Conservation (phyloP, 2,329 filamentous ascomycete species). For the Byssothecium circinans region DNA sequence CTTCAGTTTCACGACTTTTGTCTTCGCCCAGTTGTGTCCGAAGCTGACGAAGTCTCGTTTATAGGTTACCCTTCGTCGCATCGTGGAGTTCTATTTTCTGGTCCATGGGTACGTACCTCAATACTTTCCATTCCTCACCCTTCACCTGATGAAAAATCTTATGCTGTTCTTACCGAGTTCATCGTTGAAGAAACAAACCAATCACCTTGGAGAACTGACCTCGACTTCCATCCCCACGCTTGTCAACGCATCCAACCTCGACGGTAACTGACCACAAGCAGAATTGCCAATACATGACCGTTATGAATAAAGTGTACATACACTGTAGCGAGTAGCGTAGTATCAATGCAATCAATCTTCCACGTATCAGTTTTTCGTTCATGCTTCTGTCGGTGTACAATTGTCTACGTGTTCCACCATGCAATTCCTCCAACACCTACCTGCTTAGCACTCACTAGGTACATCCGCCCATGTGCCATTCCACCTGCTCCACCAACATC, state of each 20-base stretch:
- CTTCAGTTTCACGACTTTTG: slow-evolving; percentile 13
- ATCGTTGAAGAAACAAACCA: slow-evolving; percentile 59
- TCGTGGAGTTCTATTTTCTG: not conserved
- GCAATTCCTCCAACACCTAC: not conserved
- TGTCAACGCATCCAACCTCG: not conserved
- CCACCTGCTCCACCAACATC: not conserved
- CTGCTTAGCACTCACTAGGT: not conserved
- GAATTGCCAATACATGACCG: slow-evolving; percentile 4
- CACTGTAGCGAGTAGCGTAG: slow-evolving; percentile 6
- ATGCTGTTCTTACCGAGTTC: slow-evolving; percentile 66
- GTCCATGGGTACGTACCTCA: slow-evolving; percentile 19
- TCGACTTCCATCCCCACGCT: not conserved
- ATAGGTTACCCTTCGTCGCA: not conserved
- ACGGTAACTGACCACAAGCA: slow-evolving; percentile 3
- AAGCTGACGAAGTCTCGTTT: slow-evolving; percentile 23
- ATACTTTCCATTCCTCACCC: slow-evolving; percentile 9
- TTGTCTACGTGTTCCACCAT: slow-evolving; percentile 11
- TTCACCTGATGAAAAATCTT: slow-evolving; percentile 59
- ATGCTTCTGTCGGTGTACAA: slow-evolving; percentile 8
- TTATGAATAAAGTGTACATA: not conserved
- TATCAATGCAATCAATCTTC: not conserved
- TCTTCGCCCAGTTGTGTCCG: slow-evolving; percentile 9
- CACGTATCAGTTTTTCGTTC: not conserved
- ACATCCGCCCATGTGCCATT: slow-evolving; percentile 5
- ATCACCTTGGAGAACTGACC: slow-evolving; percentile 70